Evolutionary conservation across 768 basidiomycete genomes (phyloP).

Genomic region (Amanita phalloides): DNA sequence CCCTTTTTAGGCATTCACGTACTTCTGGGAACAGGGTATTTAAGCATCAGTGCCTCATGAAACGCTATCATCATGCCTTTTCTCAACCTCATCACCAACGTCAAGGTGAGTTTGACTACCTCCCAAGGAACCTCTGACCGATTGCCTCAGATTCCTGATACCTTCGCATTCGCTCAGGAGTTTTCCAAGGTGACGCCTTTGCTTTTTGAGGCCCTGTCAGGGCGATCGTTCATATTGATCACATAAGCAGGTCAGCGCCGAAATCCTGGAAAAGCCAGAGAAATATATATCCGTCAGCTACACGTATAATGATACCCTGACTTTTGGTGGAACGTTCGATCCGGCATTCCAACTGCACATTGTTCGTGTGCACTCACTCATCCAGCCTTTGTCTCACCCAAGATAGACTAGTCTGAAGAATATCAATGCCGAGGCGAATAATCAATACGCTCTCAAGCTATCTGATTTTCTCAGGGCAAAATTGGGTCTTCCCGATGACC

Average conservation of each 20-base stretch:
- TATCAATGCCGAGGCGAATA: conserved; percentile 34
- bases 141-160: conserved; percentile 20
- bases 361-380: conserved; percentile 26
- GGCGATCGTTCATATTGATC: background rate
- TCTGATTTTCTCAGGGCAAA: conserved; percentile 44
- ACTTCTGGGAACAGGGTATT: too few relatives aligned
- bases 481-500: conserved; percentile 35
- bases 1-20: background rate
- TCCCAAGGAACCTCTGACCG: background rate
- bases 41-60: too few relatives aligned
- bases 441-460: conserved; percentile 43
- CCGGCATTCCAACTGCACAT: conserved; percentile 51
- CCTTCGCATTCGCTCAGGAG: conserved; percentile 33
- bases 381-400: background rate
- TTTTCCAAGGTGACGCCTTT: conserved; percentile 40
- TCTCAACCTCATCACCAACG: conserved; percentile 33
- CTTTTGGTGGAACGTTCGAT: conserved; percentile 53
- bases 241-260: conserved; percentile 35
- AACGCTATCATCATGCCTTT: conserved; percentile 22
- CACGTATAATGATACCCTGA: conserved; percentile 46
- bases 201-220: background rate
- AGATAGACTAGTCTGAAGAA: conserved; percentile 48
- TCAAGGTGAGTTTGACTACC: conserved; percentile 19
- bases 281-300: conserved; percentile 41
- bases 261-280: conserved; percentile 45